phyloP scores from a whole-genome alignment of 2,329 filamentous ascomycete species.

The Calonectria henricotiae region DNA sequence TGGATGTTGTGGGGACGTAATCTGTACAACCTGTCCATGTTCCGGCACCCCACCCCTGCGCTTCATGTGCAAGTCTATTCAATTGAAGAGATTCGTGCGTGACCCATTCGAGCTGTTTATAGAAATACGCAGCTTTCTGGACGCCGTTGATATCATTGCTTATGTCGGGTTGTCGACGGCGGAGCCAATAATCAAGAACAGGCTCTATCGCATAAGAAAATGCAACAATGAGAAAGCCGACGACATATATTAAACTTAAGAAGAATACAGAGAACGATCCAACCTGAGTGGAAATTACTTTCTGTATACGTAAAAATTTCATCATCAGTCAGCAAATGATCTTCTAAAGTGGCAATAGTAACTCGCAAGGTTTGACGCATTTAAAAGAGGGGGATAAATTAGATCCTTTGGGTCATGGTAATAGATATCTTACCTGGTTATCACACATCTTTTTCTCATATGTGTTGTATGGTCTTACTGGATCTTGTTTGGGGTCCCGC shows the following conservation, averaged over 20 bases:
- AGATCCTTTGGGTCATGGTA: neutral
- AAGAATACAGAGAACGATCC: slow-evolving; percentile 9
- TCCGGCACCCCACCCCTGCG: neutral
- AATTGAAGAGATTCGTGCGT: slow-evolving; percentile 1
- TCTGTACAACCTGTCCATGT: neutral
- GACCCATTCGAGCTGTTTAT: slow-evolving; percentile 7
- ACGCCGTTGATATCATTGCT: neutral
- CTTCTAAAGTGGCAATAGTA: too few relatives aligned
- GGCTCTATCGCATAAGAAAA: neutral
- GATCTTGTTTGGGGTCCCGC: neutral
- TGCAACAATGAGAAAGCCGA: neutral
- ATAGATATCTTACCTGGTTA: neutral
- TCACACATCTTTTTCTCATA: neutral
- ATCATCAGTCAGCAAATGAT: too few relatives aligned
- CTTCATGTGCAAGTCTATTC: neutral
- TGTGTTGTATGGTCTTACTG: neutral
- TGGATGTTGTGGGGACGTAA: neutral
- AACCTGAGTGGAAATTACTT: neutral
- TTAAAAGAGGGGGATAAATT: neutral
- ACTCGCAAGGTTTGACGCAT: neutral
- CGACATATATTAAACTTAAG: neutral
- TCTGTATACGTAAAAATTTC: neutral
- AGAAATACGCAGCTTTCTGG: neutral
- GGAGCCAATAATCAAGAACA: neutral
- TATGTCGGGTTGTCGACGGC: neutral